Conservation (phyloP, 495 filamentous ascomycete genomes). For the Tuber borchii region DNA sequence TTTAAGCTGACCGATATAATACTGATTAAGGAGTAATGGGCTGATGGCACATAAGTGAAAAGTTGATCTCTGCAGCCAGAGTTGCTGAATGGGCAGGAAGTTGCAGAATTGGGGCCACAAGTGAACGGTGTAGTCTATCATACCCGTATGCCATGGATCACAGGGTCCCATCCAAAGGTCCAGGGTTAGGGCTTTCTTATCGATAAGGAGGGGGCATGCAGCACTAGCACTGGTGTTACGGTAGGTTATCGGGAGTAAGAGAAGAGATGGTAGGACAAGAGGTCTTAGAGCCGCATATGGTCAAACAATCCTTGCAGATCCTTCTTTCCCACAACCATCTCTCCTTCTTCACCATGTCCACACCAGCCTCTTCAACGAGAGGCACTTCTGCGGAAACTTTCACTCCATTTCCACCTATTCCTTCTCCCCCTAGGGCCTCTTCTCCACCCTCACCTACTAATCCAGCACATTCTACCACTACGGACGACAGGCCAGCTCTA, state of each 20-base stretch:
- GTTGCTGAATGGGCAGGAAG: too few species aligned
- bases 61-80: too few species aligned
- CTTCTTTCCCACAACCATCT: not conserved
- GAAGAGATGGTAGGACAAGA: not conserved
- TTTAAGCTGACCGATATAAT: not conserved
- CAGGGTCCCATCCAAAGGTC: not conserved
- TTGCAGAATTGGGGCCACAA: too few species aligned
- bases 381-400: not conserved
- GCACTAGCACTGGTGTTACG: too few species aligned
- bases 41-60: too few species aligned
- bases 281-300: not conserved
- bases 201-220: not conserved
- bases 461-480: not conserved
- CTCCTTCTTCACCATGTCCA: not conserved
- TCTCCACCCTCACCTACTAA: not conserved
- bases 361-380: not conserved
- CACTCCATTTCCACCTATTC: not conserved
- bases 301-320: not conserved
- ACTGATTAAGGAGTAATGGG: too few species aligned
- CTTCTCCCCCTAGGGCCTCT: not conserved
- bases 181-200: not conserved
- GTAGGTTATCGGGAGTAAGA: too few species aligned
- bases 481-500: constrained; percentile 52
- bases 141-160: too few species aligned
- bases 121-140: too few species aligned